Evolutionary conservation across 495 filamentous ascomycete genomes (phyloP), one percentile per base, ranked within the genome.

Genomic region (Aspergillus heteromorphus): DNA sequence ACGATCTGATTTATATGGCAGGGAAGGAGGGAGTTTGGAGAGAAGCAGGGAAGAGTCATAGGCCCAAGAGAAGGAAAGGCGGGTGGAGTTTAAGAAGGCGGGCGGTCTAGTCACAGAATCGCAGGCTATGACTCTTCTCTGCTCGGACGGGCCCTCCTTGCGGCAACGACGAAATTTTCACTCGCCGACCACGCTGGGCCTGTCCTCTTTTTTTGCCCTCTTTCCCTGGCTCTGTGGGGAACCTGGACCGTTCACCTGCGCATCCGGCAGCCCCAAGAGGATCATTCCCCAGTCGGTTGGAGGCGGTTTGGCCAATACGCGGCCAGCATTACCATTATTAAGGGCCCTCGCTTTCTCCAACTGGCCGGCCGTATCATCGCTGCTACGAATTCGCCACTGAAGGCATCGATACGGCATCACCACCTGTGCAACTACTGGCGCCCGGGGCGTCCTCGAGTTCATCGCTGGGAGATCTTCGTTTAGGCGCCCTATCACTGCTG

Each of bases 101-200:
- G 60, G 58, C 63, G 60, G 59, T 63, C 63, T 62, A 48, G 31
- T 38, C 48, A 34, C 45, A n/a, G 19, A 51, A 9, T 41, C 17
- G 40, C 40, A 48, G 48, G 45, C 40, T 31, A 64, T 56, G 61
- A 58, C 56, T 59, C 54, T 55, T 53, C 52, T 54, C 51, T 34
- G 11, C 8, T 51, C 45, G 36, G 36, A 21, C 34, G 41, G 23
- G n/a, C 23, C 43, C 43, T 27, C 43, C 8, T 19, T 54, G 59
- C 55, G 56, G 56, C 63, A 59, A 63, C 45, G 45, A 57, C 49
- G 58, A 64, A 66, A 66, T 62, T 61, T 66, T 66, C 57, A 56
- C 56, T 53, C 55, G 56, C 57, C 54, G 51, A 58, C 48, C 45
- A 42, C 49, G 34, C 43, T 31, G 43, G 19, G 20, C 10, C 40